Evolutionary conservation across 495 filamentous ascomycete genomes (phyloP).

Genomic region (Neurospora tetrasperma): DNA sequence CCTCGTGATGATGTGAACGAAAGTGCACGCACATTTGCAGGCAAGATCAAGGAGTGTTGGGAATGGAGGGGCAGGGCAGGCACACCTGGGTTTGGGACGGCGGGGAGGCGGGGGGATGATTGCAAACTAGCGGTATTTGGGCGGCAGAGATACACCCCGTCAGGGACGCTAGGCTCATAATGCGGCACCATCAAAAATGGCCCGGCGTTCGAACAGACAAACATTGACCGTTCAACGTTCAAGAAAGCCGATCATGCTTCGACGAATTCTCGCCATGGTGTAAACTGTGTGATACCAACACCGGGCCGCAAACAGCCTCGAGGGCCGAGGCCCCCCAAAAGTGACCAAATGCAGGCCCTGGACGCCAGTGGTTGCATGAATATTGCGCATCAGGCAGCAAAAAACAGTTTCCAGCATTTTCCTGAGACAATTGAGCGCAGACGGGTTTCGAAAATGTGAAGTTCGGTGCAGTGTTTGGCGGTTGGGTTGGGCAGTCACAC

Average conservation of each 20-base stretch:
- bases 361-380: background rate
- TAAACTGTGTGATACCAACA: background rate
- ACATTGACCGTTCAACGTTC: background rate
- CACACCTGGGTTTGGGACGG: background rate
- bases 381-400: constrained; percentile 14
- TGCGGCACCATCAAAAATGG: background rate
- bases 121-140: background rate
- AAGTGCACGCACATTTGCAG: background rate
- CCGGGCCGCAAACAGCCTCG: background rate
- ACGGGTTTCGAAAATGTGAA: constrained; percentile 2
- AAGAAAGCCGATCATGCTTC: background rate
- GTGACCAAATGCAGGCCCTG: constrained; percentile 5
- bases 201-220: background rate
- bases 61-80: constrained; percentile 5
- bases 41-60: background rate
- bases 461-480: background rate
- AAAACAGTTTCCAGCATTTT: background rate
- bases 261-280: background rate
- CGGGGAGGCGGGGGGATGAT: background rate
- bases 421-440: background rate
- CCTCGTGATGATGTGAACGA: background rate
- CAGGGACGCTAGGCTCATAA: background rate
- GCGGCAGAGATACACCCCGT: background rate
- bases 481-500: constrained; percentile 25
- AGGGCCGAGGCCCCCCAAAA: background rate